phyloP scores from a whole-genome alignment of 768 basidiomycete species.

The Tricholomella constricta region DNA sequence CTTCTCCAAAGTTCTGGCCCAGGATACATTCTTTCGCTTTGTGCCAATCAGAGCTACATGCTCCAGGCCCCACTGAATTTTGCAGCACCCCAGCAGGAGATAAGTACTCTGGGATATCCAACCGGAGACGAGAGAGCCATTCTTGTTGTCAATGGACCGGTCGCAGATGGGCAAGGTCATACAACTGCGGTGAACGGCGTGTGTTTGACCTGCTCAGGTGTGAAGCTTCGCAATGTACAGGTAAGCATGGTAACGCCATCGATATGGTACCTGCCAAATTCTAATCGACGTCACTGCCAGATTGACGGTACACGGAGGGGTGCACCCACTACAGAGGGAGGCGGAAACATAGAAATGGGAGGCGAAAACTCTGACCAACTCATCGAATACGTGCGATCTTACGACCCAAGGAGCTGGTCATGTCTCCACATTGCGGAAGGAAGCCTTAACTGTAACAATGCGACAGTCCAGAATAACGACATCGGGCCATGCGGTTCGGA shows the following conservation, averaged over 20 bases:
- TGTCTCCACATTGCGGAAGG: constrained; percentile 82
- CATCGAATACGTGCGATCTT: constrained; percentile 74
- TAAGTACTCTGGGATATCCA: too few species aligned
- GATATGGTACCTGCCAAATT: not conserved
- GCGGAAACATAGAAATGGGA: constrained; percentile 83
- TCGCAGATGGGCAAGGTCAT: too few species aligned
- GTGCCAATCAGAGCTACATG: too few species aligned
- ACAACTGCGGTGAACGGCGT: constrained; percentile 73
- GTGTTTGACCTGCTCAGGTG: constrained; percentile 53
- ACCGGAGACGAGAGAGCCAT: too few species aligned
- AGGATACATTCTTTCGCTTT: too few species aligned
- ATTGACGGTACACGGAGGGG: constrained; percentile 71
- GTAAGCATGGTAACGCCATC: constrained; percentile 35
- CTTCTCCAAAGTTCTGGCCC: too few species aligned
- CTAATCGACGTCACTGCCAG: constrained; percentile 46
- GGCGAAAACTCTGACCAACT: too few species aligned
- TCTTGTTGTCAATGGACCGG: too few species aligned
- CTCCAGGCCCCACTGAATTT: too few species aligned
- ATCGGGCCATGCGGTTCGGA: constrained; percentile 78
- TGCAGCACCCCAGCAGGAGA: too few species aligned
- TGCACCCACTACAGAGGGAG: constrained; percentile 54
- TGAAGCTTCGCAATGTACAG: constrained; percentile 73
- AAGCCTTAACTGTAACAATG: constrained; percentile 59
- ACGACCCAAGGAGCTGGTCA: constrained; percentile 81
- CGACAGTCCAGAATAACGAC: constrained; percentile 76